Evolutionary conservation across 2,329 filamentous ascomycete species (phyloP).

Genomic region (Orbilia ellipsospora): DNA sequence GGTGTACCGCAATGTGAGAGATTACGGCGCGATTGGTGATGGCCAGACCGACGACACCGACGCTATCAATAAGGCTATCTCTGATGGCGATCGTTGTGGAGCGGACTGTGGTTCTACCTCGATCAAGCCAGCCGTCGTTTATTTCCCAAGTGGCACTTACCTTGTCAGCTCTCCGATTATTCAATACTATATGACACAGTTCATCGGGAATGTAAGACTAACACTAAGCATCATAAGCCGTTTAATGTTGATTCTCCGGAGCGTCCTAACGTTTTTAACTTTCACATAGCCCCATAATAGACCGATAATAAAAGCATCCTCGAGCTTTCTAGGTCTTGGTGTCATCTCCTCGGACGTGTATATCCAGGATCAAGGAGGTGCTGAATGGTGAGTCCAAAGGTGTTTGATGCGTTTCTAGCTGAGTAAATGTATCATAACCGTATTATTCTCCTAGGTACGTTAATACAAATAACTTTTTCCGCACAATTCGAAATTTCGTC

Average conservation of each 20-base stretch:
- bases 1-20: constrained; percentile 61
- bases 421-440: too few species aligned
- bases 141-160: constrained; percentile 44
- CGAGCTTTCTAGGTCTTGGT: constrained; percentile 60
- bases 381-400: constrained; percentile 64
- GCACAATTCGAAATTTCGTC: constrained; percentile 68
- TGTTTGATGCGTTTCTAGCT: too few species aligned
- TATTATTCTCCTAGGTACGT: constrained; percentile 62
- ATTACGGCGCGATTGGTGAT: constrained; percentile 62
- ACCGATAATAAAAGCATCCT: constrained; percentile 1
- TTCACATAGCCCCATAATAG: neutral
- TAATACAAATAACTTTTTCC: constrained; percentile 69
- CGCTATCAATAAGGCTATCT: constrained; percentile 61
- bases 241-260: neutral
- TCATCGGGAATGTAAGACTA: constrained; percentile 58
- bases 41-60: constrained; percentile 59
- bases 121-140: constrained; percentile 55
- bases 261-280: neutral
- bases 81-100: constrained; percentile 60
- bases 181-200: constrained; percentile 59
- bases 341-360: constrained; percentile 92
- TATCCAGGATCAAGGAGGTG: constrained; percentile 62
- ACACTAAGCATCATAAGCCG: neutral
- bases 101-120: constrained; percentile 58
- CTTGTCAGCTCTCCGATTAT: constrained; percentile 56